These are phyloP conservation scores for Talaromyces thailandensis DNA, from an alignment of 495 filamentous ascomycete genomes.

Conservation along the genomic window DNA sequence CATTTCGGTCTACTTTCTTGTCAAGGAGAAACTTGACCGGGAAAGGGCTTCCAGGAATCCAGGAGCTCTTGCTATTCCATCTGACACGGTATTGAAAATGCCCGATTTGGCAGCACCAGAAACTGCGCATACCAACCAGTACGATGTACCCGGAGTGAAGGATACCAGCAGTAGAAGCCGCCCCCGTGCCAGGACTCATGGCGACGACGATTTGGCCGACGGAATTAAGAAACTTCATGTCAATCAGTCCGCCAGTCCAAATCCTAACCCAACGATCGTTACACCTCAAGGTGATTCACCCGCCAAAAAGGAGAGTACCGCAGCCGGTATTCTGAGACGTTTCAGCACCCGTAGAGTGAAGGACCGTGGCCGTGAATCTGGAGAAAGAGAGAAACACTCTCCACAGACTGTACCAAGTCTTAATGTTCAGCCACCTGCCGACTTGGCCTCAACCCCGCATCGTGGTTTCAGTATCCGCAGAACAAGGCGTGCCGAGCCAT, in stretches of 20 bases:
- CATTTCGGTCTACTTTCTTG: conserved; percentile 91
- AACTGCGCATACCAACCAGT: conserved; percentile 88
- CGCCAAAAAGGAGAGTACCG: conserved; percentile 76
- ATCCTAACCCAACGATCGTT: conserved; percentile 45
- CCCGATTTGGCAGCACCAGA: conserved; percentile 73
- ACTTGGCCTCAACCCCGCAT: conserved; percentile 50
- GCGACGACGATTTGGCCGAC: conserved; percentile 83
- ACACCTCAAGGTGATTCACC: conserved; percentile 51
- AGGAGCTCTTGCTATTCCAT: conserved; percentile 47
- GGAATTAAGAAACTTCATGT: conserved; percentile 64
- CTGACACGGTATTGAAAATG: conserved; percentile 54
- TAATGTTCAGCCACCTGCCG: conserved; percentile 63
- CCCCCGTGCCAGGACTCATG: conserved; percentile 84
- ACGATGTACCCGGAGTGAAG: conserved; percentile 76
- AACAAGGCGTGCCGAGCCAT: conserved; percentile 52
- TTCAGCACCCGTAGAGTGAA: conserved; percentile 79
- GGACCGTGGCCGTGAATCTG: conserved; percentile 38
- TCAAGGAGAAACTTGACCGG: conserved; percentile 85
- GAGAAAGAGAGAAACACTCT: conserved; percentile 44
- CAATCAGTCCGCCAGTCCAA: conserved; percentile 39
- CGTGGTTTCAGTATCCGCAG: conserved; percentile 79
- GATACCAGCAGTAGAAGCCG: conserved; percentile 69
- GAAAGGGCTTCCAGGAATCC: conserved; percentile 61
- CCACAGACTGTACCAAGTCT: conserved; percentile 59
- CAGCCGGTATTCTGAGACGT: conserved; percentile 75